Conservation (phyloP, 257 asterid species). For the Jacaranda copaia region DNA sequence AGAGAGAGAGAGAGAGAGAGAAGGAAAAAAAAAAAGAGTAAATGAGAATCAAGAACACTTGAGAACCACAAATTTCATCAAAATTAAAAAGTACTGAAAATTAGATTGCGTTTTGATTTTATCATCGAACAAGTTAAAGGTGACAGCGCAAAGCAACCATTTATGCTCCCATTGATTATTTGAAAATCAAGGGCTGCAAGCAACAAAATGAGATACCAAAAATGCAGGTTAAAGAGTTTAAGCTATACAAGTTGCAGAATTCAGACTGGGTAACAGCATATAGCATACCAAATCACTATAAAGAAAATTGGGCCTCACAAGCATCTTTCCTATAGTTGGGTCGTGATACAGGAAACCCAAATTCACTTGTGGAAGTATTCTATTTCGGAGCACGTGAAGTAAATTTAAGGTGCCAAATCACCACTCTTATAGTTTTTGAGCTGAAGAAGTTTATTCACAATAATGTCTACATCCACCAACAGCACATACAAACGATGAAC, state of each 20-base stretch:
- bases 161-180: slow-evolving; percentile 14
- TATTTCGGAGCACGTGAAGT: not conserved
- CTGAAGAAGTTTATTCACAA: not conserved
- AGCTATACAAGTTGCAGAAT: not conserved
- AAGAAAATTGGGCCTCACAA: slow-evolving; percentile 13
- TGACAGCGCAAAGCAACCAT: not conserved
- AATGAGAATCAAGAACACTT: slow-evolving; percentile 10
- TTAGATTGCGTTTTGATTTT: not conserved
- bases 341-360: slow-evolving; percentile 7
- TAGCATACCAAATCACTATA: not conserved
- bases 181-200: not conserved
- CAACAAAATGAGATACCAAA: not conserved
- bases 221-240: not conserved
- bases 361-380: not conserved
- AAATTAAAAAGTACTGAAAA: not conserved
- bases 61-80: slow-evolving; percentile 9
- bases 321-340: not conserved
- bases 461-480: not conserved
- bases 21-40: not conserved
- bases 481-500: not conserved
- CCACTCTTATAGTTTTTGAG: not conserved
- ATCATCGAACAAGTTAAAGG: not conserved
- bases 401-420: not conserved
- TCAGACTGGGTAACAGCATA: not conserved
- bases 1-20: not conserved